phyloP scores from a whole-genome alignment of 2,329 filamentous ascomycete species.

The Cordyceps farinosa region DNA sequence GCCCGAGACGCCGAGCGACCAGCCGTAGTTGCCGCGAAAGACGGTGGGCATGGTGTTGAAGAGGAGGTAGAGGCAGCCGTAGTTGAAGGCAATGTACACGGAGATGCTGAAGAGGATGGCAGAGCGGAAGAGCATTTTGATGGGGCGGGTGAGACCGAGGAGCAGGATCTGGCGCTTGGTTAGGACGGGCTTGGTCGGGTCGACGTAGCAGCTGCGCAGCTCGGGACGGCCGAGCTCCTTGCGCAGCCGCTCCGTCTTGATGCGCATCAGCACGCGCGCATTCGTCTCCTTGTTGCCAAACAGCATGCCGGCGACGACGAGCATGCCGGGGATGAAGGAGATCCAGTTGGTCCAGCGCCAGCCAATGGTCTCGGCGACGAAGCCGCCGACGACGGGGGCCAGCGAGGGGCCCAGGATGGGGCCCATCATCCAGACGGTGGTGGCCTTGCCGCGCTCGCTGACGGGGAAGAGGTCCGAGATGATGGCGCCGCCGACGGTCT shows the following conservation, averaged over 20 bases:
- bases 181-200: constrained; percentile 25
- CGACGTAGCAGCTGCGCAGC: constrained; percentile 44
- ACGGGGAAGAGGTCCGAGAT: constrained; percentile 53
- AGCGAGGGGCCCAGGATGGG: constrained; percentile 54
- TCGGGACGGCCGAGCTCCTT: constrained; percentile 42
- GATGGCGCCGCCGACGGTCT: constrained; percentile 53
- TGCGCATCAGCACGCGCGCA: constrained; percentile 46
- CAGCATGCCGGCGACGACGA: constrained; percentile 26
- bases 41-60: constrained; percentile 53
- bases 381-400: constrained; percentile 48
- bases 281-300: constrained; percentile 39
- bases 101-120: constrained; percentile 46
- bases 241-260: constrained; percentile 44
- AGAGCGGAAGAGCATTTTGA: constrained; percentile 49
- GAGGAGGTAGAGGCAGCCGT: constrained; percentile 51
- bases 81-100: constrained; percentile 49
- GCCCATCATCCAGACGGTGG: constrained; percentile 51
- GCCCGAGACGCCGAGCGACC: constrained; percentile 43
- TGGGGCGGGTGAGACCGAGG: constrained; percentile 52
- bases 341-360: constrained; percentile 55
- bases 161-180: constrained; percentile 25
- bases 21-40: constrained; percentile 46
- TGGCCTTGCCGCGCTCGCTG: constrained; percentile 44
- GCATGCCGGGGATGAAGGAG: constrained; percentile 42
- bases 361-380: constrained; percentile 45